Conservation (phyloP, 108 stramenopile species). For the Cyclostephanos invisitatus region DNA sequence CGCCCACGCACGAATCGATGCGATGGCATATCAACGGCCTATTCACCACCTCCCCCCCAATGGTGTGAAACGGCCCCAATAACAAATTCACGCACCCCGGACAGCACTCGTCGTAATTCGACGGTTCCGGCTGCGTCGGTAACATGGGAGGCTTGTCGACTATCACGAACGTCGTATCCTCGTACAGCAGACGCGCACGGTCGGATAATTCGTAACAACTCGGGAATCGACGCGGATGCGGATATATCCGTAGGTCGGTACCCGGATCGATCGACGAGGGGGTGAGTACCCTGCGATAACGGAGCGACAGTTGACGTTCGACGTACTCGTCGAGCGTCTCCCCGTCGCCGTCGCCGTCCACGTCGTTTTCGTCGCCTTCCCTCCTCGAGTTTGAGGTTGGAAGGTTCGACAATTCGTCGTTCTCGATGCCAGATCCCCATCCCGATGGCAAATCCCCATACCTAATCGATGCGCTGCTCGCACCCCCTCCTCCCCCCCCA, state of each 20-base stretch:
- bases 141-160: slow-evolving; percentile 92
- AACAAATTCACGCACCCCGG: slow-evolving; percentile 78
- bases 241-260: slow-evolving; percentile 83
- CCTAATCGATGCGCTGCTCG: slow-evolving; percentile 13
- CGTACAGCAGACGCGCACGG: slow-evolving; percentile 57
- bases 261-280: slow-evolving; percentile 70
- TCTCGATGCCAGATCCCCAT: slow-evolving; percentile 53
- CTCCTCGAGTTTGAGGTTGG: background rate
- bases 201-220: slow-evolving; percentile 71
- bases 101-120: slow-evolving; percentile 85
- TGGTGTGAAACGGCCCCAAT: slow-evolving; percentile 80
- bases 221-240: slow-evolving; percentile 78
- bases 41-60: slow-evolving; percentile 56
- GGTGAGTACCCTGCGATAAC: slow-evolving; percentile 74
- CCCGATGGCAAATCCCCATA: slow-evolving; percentile 55
- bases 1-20: slow-evolving; percentile 85
- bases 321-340: slow-evolving; percentile 71
- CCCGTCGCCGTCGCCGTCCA: slow-evolving; percentile 33
- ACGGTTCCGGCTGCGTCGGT: slow-evolving; percentile 88
- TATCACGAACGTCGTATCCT: slow-evolving; percentile 88
- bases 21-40: slow-evolving; percentile 85
- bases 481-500: background rate
- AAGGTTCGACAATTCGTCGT: background rate
- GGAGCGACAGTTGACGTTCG: slow-evolving; percentile 60
- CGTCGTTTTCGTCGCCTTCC: slow-evolving; percentile 2